Percentiles rank a stretch among this genome's conserved stretches.
phyloP scores from a whole-genome alignment of 2,329 filamentous ascomycete genomes.

The Alternaria ventricosa region DNA sequence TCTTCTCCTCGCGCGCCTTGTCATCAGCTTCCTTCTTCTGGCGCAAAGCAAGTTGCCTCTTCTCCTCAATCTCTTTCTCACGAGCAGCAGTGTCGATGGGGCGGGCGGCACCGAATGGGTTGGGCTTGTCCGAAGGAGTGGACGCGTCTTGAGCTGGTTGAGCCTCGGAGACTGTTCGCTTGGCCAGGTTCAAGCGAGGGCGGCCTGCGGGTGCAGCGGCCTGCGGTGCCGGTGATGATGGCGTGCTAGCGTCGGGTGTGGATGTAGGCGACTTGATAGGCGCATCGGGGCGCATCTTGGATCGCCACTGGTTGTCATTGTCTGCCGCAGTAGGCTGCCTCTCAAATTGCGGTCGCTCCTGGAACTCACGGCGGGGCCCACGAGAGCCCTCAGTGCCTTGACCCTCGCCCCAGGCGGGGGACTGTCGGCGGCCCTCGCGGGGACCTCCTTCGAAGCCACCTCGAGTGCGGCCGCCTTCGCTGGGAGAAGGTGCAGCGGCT shows the following conservation, averaged over 20 bases:
- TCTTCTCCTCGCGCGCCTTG: slow-evolving; percentile 76
- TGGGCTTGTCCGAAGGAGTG: slow-evolving; percentile 73
- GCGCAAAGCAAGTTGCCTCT: slow-evolving; percentile 72
- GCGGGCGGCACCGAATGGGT: slow-evolving; percentile 89
- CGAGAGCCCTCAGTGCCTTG: slow-evolving; percentile 76
- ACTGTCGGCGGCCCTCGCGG: slow-evolving; percentile 54
- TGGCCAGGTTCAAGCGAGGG: slow-evolving; percentile 85
- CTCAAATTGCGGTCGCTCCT: slow-evolving; percentile 65
- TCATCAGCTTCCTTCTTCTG: slow-evolving; percentile 89
- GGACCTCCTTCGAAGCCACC: slow-evolving; percentile 56
- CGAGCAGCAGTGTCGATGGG: slow-evolving; percentile 92
- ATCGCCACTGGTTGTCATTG: slow-evolving; percentile 90
- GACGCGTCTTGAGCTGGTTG: slow-evolving; percentile 55
- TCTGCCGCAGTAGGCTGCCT: slow-evolving; percentile 86
- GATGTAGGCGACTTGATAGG: slow-evolving; percentile 66
- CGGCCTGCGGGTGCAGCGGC: slow-evolving; percentile 67
- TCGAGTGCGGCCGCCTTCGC: slow-evolving; percentile 66
- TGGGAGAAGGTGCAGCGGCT: slow-evolving; percentile 53
- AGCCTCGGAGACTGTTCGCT: slow-evolving; percentile 87
- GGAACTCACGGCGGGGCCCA: slow-evolving; percentile 77
- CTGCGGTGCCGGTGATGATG: slow-evolving; percentile 73
- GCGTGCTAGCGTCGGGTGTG: slow-evolving; percentile 76
- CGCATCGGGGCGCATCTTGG: slow-evolving; percentile 85
- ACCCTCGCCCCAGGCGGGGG: slow-evolving; percentile 78
- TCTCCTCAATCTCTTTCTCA: slow-evolving; percentile 90